Percentiles rank a stretch among this genome's conserved stretches.
Evolutionary conservation across 176 grass and related monocot genomes (phyloP).

Genomic region (Bothriochloa decipiens): DNA sequence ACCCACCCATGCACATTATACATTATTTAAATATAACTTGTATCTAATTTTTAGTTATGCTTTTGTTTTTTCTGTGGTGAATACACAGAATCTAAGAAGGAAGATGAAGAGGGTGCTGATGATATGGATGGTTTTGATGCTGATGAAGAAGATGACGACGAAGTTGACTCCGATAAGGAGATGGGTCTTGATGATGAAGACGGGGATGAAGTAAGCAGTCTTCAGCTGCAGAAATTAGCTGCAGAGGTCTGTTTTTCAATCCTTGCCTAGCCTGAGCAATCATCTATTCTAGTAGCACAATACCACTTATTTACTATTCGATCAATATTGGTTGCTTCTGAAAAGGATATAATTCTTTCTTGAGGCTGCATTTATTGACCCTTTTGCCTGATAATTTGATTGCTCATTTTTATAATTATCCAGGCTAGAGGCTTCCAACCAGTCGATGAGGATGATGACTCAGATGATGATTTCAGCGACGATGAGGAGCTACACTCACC

Average conservation of each 20-base stretch:
- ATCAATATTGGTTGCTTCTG: background rate
- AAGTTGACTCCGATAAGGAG: constrained; percentile 70
- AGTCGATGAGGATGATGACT: constrained; percentile 77
- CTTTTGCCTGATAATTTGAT: background rate
- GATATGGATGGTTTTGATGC: constrained; percentile 86
- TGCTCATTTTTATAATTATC: background rate
- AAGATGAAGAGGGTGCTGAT: constrained; percentile 53
- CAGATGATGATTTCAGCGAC: constrained; percentile 82
- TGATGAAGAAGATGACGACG: constrained; percentile 76
- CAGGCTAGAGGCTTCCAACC: constrained; percentile 90
- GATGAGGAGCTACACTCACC: constrained; percentile 81
- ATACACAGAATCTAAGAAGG: constrained; percentile 64
- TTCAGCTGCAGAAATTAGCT: constrained; percentile 71
- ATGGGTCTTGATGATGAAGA: constrained; percentile 92
- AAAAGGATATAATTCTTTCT: constrained; percentile 22
- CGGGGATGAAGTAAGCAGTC: constrained; percentile 71
- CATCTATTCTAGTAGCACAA: background rate
- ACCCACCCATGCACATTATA: background rate
- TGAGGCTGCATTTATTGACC: background rate
- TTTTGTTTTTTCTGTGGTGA: background rate
- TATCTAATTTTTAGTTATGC: background rate
- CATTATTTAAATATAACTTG: background rate
- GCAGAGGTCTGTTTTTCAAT: constrained; percentile 65
- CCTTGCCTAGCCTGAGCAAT: background rate
- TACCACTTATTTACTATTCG: background rate